phyloP scores from a whole-genome alignment of 2,329 filamentous ascomycete species.

The Ilyonectria destructans region DNA sequence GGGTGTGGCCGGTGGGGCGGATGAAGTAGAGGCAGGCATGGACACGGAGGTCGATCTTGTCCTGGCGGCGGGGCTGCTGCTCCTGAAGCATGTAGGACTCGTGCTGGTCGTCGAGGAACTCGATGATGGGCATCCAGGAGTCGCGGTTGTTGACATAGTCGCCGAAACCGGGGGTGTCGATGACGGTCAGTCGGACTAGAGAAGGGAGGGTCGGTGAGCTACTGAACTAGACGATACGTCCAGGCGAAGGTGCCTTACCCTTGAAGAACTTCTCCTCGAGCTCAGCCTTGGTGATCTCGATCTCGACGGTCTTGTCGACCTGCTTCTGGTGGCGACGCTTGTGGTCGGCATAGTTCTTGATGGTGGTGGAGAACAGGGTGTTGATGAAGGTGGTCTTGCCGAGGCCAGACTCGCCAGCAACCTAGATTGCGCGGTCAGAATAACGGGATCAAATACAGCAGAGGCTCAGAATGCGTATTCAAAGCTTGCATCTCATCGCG shows the following conservation, averaged over 20 bases:
- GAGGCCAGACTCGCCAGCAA: constrained; percentile 97
- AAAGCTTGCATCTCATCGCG: neutral
- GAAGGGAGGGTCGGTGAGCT: constrained; percentile 43
- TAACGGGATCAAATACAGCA: constrained; percentile 33
- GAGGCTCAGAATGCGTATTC: constrained; percentile 4
- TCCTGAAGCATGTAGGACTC: constrained; percentile 99
- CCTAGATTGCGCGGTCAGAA: constrained; percentile 66
- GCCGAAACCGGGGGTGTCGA: constrained; percentile 98
- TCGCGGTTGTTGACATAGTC: constrained; percentile 99
- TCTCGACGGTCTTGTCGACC: constrained; percentile 99
- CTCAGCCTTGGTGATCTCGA: constrained; percentile 99
- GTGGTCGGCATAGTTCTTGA: constrained; percentile 99
- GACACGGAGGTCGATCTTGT: constrained; percentile 99
- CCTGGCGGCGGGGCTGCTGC: constrained; percentile 96
- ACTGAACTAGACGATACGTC: constrained; percentile 13
- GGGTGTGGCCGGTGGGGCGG: constrained; percentile 95
- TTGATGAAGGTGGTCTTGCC: constrained; percentile 99
- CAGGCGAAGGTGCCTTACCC: constrained; percentile 71
- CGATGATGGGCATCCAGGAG: constrained; percentile 99
- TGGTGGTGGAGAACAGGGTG: constrained; percentile 99
- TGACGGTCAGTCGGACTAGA: constrained; percentile 95
- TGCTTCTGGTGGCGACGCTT: constrained; percentile 99
- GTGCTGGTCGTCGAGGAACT: constrained; percentile 99
- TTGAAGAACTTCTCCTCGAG: constrained; percentile 99
- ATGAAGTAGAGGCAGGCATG: constrained; percentile 99